A percentile compares a stretch with the other conserved stretches of the same genome.
Conservation (phyloP, 2,329 filamentous ascomycete species). For the Penicillium palitans region DNA sequence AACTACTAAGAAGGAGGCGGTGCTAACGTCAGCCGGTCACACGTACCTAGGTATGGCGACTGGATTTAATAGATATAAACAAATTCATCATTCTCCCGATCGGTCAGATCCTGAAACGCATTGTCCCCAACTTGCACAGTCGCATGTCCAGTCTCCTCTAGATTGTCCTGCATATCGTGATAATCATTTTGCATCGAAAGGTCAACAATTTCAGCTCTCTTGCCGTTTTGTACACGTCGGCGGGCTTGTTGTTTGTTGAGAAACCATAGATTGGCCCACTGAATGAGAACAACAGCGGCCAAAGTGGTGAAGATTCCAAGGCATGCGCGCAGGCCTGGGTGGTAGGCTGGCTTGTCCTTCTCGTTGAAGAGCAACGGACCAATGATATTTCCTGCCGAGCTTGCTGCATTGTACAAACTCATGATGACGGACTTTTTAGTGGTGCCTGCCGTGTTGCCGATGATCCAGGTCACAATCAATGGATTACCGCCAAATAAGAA, state of each 20-base stretch:
- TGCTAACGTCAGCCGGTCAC: too few species aligned
- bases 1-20: too few species aligned
- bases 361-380: slow-evolving; percentile 63
- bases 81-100: slow-evolving; percentile 68
- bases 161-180: slow-evolving; percentile 28
- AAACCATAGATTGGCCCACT: slow-evolving; percentile 56
- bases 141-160: slow-evolving; percentile 18
- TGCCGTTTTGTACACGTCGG: slow-evolving; percentile 59
- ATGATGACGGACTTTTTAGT: slow-evolving; percentile 68
- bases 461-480: slow-evolving; percentile 67
- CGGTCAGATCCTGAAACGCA: slow-evolving; percentile 62
- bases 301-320: slow-evolving; percentile 50
- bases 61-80: slow-evolving; percentile 57
- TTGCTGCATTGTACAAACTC: slow-evolving; percentile 64
- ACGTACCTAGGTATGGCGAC: too few species aligned
- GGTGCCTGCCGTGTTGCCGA: slow-evolving; percentile 66
- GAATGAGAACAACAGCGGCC: slow-evolving; percentile 54
- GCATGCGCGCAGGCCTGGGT: slow-evolving; percentile 57
- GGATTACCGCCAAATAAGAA: slow-evolving; percentile 68
- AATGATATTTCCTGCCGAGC: slow-evolving; percentile 65
- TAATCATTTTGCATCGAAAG: slow-evolving; percentile 61
- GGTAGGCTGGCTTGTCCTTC: slow-evolving; percentile 60
- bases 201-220: slow-evolving; percentile 60
- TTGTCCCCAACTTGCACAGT: slow-evolving; percentile 47
- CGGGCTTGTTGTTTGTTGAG: slow-evolving; percentile 56